A percentile compares a stretch with the other conserved stretches of the same genome.
These are phyloP conservation scores for Talaromyces rugulosus DNA, from an alignment of 2,329 filamentous ascomycete species.

Conservation along the genomic window DNA sequence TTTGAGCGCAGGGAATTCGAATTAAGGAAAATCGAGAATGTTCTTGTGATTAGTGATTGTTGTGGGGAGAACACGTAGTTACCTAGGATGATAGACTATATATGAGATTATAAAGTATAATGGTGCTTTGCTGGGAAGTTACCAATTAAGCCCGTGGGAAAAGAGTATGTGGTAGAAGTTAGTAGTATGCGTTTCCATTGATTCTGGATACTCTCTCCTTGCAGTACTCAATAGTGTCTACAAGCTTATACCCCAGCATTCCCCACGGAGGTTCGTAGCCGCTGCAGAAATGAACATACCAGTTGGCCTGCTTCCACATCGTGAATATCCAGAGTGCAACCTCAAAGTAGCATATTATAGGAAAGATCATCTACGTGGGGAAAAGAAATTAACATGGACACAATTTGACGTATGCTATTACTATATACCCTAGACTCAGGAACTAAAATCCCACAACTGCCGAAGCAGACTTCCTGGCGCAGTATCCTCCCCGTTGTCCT, in stretches of 20 bases:
- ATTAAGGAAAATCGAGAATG: background rate
- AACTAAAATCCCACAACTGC: slow-evolving; percentile 34
- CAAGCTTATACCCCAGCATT: background rate
- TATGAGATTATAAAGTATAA: background rate
- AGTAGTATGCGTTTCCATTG: too few species aligned
- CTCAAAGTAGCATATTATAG: background rate
- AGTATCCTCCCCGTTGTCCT: slow-evolving; percentile 37
- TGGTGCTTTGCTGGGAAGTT: background rate
- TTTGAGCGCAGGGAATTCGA: background rate
- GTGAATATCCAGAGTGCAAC: background rate
- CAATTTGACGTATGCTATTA: background rate
- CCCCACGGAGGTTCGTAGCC: background rate
- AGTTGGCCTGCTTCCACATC: background rate
- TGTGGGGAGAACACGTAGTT: background rate
- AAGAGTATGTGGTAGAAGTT: too few species aligned
- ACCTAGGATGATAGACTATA: background rate
- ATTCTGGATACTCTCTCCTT: too few species aligned
- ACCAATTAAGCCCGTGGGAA: too few species aligned
- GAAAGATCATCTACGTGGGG: background rate
- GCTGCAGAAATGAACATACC: background rate
- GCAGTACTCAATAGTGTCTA: background rate
- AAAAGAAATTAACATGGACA: background rate
- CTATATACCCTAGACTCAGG: background rate
- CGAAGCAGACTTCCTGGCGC: slow-evolving; percentile 34
- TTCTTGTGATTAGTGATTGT: background rate